phyloP scores from a whole-genome alignment of 1,284 basidiomycete genomes.

The Microbotryum saponariae region DNA sequence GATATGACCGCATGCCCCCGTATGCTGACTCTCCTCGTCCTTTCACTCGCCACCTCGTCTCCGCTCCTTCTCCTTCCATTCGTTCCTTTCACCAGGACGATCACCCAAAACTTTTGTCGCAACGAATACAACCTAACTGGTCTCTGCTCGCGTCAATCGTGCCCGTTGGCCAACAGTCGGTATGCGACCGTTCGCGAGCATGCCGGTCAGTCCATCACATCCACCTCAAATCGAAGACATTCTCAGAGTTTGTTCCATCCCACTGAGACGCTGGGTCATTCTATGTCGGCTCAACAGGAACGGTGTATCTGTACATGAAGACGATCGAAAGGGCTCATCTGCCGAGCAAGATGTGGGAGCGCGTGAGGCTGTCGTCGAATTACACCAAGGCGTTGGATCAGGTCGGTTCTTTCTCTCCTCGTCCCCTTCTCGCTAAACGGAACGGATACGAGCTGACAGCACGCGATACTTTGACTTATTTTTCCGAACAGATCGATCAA shows the following conservation, averaged over 20 bases:
- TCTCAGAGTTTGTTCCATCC: not conserved
- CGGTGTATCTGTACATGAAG: conserved; percentile 94
- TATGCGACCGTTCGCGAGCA: conserved; percentile 96
- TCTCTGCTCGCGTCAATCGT: conserved; percentile 92
- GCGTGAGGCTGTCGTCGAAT: conserved; percentile 84
- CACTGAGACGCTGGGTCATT: not conserved
- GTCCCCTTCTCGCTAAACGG: not conserved
- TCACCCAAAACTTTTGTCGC: conserved; percentile 93
- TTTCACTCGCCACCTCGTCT: not conserved
- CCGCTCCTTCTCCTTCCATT: no score
- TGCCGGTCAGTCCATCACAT: conserved; percentile 56
- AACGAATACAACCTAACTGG: conserved; percentile 99
- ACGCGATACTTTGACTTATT: no score
- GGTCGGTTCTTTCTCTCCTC: conserved; percentile 46
- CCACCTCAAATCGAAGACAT: not conserved
- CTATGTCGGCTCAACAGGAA: conserved; percentile 49
- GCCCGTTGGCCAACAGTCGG: conserved; percentile 90
- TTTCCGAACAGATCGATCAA: conserved; percentile 66
- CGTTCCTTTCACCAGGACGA: conserved; percentile 52
- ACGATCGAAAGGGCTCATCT: conserved; percentile 95
- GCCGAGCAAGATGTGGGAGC: conserved; percentile 96
- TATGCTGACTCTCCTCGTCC: not conserved
- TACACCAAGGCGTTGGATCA: conserved; percentile 92
- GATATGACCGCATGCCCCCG: not conserved
- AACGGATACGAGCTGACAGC: not conserved